These are phyloP conservation scores for Colletotrichum caudatum DNA, from an alignment of 2,329 filamentous ascomycete species.

Conservation along the genomic window DNA sequence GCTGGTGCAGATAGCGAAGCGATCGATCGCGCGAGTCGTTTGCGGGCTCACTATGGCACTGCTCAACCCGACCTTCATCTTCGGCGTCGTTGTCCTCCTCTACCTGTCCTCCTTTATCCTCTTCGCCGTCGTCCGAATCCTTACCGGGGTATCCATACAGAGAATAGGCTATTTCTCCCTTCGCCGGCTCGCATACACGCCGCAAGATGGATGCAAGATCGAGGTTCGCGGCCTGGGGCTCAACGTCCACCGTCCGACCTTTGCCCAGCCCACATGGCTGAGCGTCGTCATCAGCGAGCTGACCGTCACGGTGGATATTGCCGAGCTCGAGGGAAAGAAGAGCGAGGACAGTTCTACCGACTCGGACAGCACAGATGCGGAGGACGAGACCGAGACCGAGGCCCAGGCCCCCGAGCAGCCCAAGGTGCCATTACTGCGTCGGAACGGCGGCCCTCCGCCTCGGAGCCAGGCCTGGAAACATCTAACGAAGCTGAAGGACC, in stretches of 20 bases:
- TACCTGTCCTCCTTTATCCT: constrained; percentile 94
- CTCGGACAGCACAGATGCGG: constrained; percentile 45
- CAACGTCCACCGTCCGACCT: constrained; percentile 91
- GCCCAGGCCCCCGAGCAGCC: constrained; percentile 23
- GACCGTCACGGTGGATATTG: constrained; percentile 83
- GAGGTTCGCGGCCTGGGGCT: constrained; percentile 91
- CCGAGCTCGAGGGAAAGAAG: constrained; percentile 69
- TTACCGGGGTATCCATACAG: constrained; percentile 96
- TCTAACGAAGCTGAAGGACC: constrained; percentile 83
- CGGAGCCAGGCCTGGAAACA: constrained; percentile 84
- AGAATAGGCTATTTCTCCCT: constrained; percentile 93
- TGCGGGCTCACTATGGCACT: constrained; percentile 67
- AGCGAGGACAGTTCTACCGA: constrained; percentile 49
- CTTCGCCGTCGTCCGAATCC: constrained; percentile 91
- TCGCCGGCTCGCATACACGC: constrained; percentile 89
- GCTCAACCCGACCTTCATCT: constrained; percentile 82
- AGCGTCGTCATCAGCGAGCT: constrained; percentile 90
- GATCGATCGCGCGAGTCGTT: constrained; percentile 22
- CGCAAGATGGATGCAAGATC: constrained; percentile 87
- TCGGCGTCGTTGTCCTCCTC: constrained; percentile 85
- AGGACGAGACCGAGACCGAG: constrained; percentile 39
- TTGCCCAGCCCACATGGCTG: constrained; percentile 96
- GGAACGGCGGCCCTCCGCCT: constrained; percentile 50
- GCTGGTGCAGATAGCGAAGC: constrained; percentile 36
- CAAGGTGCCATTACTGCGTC: constrained; percentile 44